Evolutionary conservation across 768 basidiomycete genomes (phyloP), one percentile per base, ranked within the genome.

Genomic region (Phaffia australis): DNA sequence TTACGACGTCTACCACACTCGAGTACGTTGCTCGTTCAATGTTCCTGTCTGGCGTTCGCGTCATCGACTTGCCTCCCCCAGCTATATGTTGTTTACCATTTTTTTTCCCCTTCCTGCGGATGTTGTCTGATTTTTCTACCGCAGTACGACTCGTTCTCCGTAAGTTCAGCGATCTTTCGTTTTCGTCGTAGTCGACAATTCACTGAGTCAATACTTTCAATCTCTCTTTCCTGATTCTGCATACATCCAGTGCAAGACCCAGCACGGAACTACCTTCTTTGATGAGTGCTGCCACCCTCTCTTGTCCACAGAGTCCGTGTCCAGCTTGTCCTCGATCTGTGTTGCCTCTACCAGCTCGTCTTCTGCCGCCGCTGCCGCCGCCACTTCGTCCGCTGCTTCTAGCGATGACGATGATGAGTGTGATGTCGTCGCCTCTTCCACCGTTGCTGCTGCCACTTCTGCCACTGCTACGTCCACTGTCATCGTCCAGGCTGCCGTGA

Each of bases 211-310:
- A 4, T 54, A 15, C 29, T 54, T 15, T 54, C 11, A 5, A 42
- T 42, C 11, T 42, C 11, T 42, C 11, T 4, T 42, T 42, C 35
- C 6, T 42, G 35, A 42, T 42, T 42, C 4, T 42, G 11, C 35
- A 42, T 5, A 42, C 29, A 23, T 23, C 4, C 29, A 54, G 52
- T 83, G 82, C 75, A 69, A 79, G 68, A 61, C 56, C 51, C 71
- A 81, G 71, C 80, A 81, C 56, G 76, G 79, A 72, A 80, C 80
- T 14, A 57, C 75, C 16, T 79, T 77, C 77, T 89, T 87, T 75
- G 78, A 83, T 62, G 71, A 78, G 32, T 91, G 88, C 74, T 87
- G 87, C 79, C 83, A 83, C 74, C 84, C 87, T 67, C 78, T 87
- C 68, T 78, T 84, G 72, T 84, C 85, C 74, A 81, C 73, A 56